These are phyloP conservation scores for Cladosporium sp. DNA, from an alignment of 2,329 filamentous ascomycete genomes.

Conservation along the genomic window DNA sequence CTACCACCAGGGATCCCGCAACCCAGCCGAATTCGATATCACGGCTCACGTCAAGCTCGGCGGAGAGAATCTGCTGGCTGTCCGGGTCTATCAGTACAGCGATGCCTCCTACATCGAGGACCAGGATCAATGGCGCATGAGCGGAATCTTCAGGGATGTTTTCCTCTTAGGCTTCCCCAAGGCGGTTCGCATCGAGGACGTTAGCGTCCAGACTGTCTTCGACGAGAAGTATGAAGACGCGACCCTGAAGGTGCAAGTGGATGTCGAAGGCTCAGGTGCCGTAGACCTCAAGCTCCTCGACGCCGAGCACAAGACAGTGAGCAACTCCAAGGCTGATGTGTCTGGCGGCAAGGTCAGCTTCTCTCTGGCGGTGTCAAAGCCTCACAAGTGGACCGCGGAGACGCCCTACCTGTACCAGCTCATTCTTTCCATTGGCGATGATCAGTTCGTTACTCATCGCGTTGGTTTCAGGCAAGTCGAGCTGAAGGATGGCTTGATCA, in stretches of 20 bases:
- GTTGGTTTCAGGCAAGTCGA: slow-evolving; percentile 61
- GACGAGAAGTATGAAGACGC: slow-evolving; percentile 48
- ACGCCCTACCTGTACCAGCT: slow-evolving; percentile 56
- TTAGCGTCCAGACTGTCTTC: slow-evolving; percentile 50
- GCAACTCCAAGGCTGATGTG: slow-evolving; percentile 24
- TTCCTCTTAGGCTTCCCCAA: slow-evolving; percentile 53
- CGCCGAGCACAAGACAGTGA: slow-evolving; percentile 32
- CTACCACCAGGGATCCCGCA: slow-evolving; percentile 63
- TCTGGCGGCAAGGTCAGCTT: slow-evolving; percentile 21
- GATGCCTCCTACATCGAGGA: slow-evolving; percentile 66
- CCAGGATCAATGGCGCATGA: slow-evolving; percentile 25
- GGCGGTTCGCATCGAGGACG: slow-evolving; percentile 49
- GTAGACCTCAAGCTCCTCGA: slow-evolving; percentile 38
- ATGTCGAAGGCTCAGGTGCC: slow-evolving; percentile 32
- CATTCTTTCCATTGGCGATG: slow-evolving; percentile 37
- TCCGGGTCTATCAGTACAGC: slow-evolving; percentile 65
- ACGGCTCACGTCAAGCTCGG: slow-evolving; percentile 43
- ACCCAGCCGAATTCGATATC: slow-evolving; percentile 64
- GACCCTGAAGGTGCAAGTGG: slow-evolving; percentile 32
- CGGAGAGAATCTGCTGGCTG: slow-evolving; percentile 50
- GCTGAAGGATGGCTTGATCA: slow-evolving; percentile 53
- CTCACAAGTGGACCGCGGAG: slow-evolving; percentile 64
- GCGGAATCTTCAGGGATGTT: slow-evolving; percentile 60
- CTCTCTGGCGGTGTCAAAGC: slow-evolving; percentile 44
- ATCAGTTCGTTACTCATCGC: slow-evolving; percentile 44